Evolutionary conservation across 306 rosid species (phyloP).

Genomic region (Cicer arietinum): DNA sequence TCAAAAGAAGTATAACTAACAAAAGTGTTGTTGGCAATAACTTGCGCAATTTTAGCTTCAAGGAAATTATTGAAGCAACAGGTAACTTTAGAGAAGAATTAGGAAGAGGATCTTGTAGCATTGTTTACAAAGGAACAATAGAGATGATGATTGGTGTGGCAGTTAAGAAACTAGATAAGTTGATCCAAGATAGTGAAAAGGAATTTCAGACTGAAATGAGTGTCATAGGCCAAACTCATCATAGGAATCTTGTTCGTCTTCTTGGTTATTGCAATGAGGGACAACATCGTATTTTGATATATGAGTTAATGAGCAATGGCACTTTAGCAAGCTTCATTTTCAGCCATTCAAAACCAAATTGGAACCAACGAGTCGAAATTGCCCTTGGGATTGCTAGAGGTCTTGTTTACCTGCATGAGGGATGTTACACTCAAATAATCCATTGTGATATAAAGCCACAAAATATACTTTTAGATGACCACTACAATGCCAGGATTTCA

Average conservation of each 20-base stretch:
- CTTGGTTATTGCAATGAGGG: slow-evolving; percentile 44
- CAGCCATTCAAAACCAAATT: slow-evolving; percentile 19
- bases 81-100: slow-evolving; percentile 42
- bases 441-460: slow-evolving; percentile 46
- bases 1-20: background rate
- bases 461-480: slow-evolving; percentile 35
- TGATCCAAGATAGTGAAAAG: slow-evolving; percentile 31
- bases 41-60: slow-evolving; percentile 36
- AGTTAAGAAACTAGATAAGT: slow-evolving; percentile 39
- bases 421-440: slow-evolving; percentile 38
- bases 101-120: slow-evolving; percentile 45
- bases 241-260: slow-evolving; percentile 38
- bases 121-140: slow-evolving; percentile 47
- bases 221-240: slow-evolving; percentile 44
- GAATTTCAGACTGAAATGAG: slow-evolving; percentile 40
- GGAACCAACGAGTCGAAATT: slow-evolving; percentile 19
- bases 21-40: background rate
- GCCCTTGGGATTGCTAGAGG: slow-evolving; percentile 39
- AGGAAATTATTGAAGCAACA: slow-evolving; percentile 46
- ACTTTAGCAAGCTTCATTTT: slow-evolving; percentile 40
- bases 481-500: slow-evolving; percentile 38
- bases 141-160: slow-evolving; percentile 34
- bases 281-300: slow-evolving; percentile 35
- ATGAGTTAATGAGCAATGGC: slow-evolving; percentile 46
- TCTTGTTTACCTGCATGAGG: slow-evolving; percentile 45